Conservation (phyloP, 2,329 filamentous ascomycete species). For the Ambrosiella xylebori region DNA sequence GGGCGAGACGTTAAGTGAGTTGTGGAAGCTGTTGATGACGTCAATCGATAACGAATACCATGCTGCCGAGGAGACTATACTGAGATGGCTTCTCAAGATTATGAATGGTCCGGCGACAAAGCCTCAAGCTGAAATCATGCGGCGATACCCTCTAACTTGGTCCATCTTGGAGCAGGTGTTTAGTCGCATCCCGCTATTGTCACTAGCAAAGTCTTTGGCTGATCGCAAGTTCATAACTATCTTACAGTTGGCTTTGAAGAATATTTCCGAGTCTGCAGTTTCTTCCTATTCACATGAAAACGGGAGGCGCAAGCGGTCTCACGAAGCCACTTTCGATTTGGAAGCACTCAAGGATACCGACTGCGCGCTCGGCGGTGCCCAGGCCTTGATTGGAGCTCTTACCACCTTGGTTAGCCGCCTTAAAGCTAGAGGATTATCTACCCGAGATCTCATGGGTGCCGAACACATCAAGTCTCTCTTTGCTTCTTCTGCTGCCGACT, state of each 20-base stretch:
- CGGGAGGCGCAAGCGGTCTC: slow-evolving; percentile 30
- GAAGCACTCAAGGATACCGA: slow-evolving; percentile 21
- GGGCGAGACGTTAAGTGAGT: slow-evolving; percentile 29
- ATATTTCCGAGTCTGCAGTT: slow-evolving; percentile 26
- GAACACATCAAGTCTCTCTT: slow-evolving; percentile 43
- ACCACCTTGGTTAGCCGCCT: slow-evolving; percentile 30
- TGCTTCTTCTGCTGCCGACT: slow-evolving; percentile 30
- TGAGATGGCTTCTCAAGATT: slow-evolving; percentile 47
- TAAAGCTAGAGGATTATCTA: slow-evolving; percentile 20
- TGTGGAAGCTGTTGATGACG: slow-evolving; percentile 33
- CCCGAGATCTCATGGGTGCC: slow-evolving; percentile 33
- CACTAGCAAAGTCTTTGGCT: slow-evolving; percentile 52
- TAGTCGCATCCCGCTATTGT: slow-evolving; percentile 48
- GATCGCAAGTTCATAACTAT: slow-evolving; percentile 51
- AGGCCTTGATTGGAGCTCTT: slow-evolving; percentile 31
- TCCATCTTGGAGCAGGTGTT: slow-evolving; percentile 43
- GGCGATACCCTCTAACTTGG: slow-evolving; percentile 42
- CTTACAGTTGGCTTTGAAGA: slow-evolving; percentile 47
- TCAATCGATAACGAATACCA: slow-evolving; percentile 28
- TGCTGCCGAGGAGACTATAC: slow-evolving; percentile 37
- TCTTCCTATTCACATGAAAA: slow-evolving; percentile 16
- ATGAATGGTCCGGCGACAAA: slow-evolving; percentile 30
- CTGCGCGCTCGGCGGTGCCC: slow-evolving; percentile 29
- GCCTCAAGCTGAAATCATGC: slow-evolving; percentile 31
- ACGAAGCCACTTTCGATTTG: slow-evolving; percentile 5